These are phyloP conservation scores for Fusarium nisikadoi DNA, from an alignment of 2,329 filamentous ascomycete genomes.

Conservation along the genomic window DNA sequence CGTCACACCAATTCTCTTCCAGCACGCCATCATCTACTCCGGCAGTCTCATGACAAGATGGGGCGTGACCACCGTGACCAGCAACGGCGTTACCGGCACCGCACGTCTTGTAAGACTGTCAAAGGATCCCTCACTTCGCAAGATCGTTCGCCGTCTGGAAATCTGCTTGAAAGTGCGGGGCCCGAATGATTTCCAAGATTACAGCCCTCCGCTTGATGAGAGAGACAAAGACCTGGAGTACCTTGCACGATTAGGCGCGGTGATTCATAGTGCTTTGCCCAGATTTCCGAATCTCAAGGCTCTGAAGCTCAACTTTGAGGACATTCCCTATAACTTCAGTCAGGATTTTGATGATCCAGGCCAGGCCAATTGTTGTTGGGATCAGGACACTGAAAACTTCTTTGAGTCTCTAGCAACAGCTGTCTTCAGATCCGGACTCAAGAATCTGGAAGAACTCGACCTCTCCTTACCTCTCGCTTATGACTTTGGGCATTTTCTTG, in stretches of 20 bases:
- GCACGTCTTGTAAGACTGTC: background rate
- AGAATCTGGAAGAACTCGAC: background rate
- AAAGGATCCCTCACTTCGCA: background rate
- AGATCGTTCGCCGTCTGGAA: background rate
- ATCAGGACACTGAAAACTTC: background rate
- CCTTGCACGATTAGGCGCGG: background rate
- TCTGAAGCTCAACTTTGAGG: background rate
- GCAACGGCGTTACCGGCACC: background rate
- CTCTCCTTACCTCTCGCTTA: background rate
- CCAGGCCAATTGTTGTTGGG: background rate
- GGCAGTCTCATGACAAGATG: background rate
- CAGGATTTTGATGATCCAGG: background rate
- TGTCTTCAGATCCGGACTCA: background rate
- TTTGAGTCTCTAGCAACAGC: background rate
- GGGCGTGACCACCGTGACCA: background rate
- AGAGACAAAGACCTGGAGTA: background rate
- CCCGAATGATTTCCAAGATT: background rate
- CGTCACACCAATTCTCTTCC: background rate
- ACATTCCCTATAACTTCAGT: background rate
- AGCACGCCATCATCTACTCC: background rate
- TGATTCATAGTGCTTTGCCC: background rate
- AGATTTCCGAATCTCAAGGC: background rate
- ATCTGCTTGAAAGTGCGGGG: background rate
- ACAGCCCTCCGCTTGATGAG: background rate
- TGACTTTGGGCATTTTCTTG: constrained; percentile 1